These are phyloP conservation scores for Rhododendron ferrugineum DNA, from an alignment of 148 eudicot genomes.

Conservation along the genomic window DNA sequence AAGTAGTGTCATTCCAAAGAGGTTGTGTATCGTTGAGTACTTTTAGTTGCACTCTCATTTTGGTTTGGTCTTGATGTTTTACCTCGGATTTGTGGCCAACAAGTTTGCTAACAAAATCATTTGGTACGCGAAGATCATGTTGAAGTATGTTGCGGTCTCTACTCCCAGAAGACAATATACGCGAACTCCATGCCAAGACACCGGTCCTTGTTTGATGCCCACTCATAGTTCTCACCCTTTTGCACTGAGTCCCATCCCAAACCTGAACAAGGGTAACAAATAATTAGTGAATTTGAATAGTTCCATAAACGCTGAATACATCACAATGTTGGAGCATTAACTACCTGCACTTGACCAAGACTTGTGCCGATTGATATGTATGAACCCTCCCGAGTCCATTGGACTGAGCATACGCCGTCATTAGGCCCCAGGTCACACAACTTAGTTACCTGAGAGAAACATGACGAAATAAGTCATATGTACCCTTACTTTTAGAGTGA, in stretches of 20 bases:
- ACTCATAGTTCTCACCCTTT: constrained; percentile 69
- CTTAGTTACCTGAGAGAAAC: constrained; percentile 63
- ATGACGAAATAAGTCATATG: not conserved
- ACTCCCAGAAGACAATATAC: constrained; percentile 87
- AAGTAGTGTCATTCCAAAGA: not conserved
- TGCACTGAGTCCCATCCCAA: constrained; percentile 95
- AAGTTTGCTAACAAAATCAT: constrained; percentile 79
- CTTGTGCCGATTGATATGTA: constrained; percentile 84
- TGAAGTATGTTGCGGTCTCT: constrained; percentile 94
- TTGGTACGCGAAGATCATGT: constrained; percentile 89
- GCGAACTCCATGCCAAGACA: constrained; percentile 93
- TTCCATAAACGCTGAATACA: not conserved
- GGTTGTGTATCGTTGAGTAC: not conserved
- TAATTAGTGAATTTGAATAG: not conserved
- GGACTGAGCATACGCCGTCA: constrained; percentile 86
- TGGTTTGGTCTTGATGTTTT: not conserved
- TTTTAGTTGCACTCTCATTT: not conserved
- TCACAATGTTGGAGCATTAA: not conserved
- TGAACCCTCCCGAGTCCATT: constrained; percentile 97
- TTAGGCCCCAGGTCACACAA: constrained; percentile 88
- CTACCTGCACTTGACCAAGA: constrained; percentile 91
- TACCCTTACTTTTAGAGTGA: not conserved
- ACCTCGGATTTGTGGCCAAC: constrained; percentile 99
- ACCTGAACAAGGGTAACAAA: constrained; percentile 32
- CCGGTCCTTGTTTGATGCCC: constrained; percentile 98